Evolutionary conservation across 148 eudicot species (phyloP).

Genomic region (Oxyria digyna): DNA sequence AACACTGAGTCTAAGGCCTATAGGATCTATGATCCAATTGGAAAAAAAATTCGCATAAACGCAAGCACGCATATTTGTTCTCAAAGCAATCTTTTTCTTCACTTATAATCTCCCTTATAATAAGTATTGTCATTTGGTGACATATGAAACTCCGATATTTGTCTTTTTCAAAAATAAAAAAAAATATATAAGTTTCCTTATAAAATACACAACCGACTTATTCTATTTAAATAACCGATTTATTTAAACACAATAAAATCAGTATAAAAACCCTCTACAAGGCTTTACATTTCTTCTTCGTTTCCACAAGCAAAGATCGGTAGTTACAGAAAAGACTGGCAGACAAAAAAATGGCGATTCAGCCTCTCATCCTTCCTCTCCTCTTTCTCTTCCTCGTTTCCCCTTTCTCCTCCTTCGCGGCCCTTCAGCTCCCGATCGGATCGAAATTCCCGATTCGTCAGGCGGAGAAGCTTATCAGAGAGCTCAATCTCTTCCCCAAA

Average conservation of each 20-base stretch:
- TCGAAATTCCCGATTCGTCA: constrained; percentile 19
- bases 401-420: constrained; percentile 12
- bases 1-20: too few species aligned
- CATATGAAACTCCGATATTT: too few species aligned
- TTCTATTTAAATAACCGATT: background rate
- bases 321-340: background rate
- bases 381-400: constrained; percentile 8
- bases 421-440: constrained; percentile 10
- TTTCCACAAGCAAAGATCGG: background rate
- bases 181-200: too few species aligned
- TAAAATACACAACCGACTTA: too few species aligned
- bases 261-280: background rate
- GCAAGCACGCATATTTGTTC: too few species aligned
- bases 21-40: too few species aligned
- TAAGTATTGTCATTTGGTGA: too few species aligned
- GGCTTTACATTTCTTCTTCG: background rate
- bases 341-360: background rate
- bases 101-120: too few species aligned
- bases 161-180: too few species aligned
- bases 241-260: too few species aligned
- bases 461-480: constrained; percentile 39
- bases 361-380: constrained; percentile 1
- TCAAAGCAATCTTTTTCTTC: too few species aligned
- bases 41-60: too few species aligned
- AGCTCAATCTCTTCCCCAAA: constrained; percentile 66